Conservation (phyloP, 495 filamentous ascomycete species). For the Elasticomyces elasticus region DNA sequence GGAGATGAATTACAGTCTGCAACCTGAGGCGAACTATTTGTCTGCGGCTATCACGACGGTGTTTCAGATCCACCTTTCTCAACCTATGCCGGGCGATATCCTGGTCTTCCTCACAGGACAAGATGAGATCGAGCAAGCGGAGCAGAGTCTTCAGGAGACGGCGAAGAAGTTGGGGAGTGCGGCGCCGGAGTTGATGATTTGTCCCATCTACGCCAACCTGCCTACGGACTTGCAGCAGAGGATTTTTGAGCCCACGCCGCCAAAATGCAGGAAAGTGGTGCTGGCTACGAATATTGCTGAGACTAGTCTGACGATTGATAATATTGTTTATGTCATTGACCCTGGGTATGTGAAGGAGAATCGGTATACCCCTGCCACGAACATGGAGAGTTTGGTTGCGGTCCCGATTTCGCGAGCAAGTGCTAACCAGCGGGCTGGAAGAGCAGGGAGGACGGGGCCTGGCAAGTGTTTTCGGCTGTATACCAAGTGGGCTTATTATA, state of each 20-base stretch:
- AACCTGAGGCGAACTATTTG: conserved; percentile 91
- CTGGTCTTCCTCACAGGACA: conserved; percentile 88
- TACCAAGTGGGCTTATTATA: conserved; percentile 88
- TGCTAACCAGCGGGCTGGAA: conserved; percentile 83
- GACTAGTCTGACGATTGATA: conserved; percentile 88
- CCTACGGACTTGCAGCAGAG: conserved; percentile 85
- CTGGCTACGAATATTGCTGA: conserved; percentile 96
- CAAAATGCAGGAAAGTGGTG: conserved; percentile 81
- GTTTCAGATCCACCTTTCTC: conserved; percentile 90
- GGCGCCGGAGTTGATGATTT: conserved; percentile 57
- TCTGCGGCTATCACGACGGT: conserved; percentile 85
- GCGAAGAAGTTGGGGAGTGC: conserved; percentile 62
- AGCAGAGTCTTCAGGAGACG: conserved; percentile 70
- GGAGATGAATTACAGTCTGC: conserved; percentile 82
- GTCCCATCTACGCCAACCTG: conserved; percentile 84
- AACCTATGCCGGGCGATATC: conserved; percentile 71
- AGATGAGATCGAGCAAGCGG: conserved; percentile 80
- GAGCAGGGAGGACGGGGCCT: conserved; percentile 84
- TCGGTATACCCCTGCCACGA: conserved; percentile 80
- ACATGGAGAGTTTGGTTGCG: conserved; percentile 85
- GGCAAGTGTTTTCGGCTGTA: conserved; percentile 94
- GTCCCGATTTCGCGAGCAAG: conserved; percentile 90
- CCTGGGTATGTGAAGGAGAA: conserved; percentile 94
- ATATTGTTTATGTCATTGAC: conserved; percentile 87
- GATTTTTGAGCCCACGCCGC: conserved; percentile 79